Conservation (phyloP, 1,284 basidiomycete species). For the Apiotrichum porosum region DNA sequence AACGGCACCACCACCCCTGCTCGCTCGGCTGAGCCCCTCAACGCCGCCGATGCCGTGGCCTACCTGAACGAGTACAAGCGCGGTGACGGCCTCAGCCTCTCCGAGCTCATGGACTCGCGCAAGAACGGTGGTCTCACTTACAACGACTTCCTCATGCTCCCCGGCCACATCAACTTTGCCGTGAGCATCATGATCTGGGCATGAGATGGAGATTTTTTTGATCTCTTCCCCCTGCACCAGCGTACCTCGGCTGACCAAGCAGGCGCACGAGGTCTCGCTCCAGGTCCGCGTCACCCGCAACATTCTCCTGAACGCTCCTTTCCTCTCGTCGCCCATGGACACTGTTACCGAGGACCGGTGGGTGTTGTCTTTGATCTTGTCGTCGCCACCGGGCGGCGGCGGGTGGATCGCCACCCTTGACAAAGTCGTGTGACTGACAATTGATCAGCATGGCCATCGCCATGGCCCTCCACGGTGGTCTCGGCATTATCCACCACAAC, state of each 20-base stretch:
- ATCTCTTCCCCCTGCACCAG: neutral
- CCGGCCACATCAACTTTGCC: slow-evolving; percentile 95
- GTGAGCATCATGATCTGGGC: slow-evolving; percentile 51
- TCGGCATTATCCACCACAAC: slow-evolving; percentile 99
- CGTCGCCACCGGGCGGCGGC: neutral
- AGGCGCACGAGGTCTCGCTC: slow-evolving; percentile 62
- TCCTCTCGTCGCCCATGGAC: slow-evolving; percentile 99
- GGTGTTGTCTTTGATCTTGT: slow-evolving; percentile 9
- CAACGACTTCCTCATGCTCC: slow-evolving; percentile 87
- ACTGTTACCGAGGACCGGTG: slow-evolving; percentile 89
- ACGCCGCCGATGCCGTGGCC: slow-evolving; percentile 56
- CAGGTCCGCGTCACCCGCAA: slow-evolving; percentile 86
- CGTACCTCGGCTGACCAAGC: slow-evolving; percentile 12
- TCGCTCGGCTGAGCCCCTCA: slow-evolving; percentile 22
- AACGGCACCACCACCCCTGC: slow-evolving; percentile 17
- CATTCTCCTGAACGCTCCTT: slow-evolving; percentile 89
- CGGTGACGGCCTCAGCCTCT: slow-evolving; percentile 79
- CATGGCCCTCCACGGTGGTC: slow-evolving; percentile 89
- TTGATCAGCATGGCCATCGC: slow-evolving; percentile 78
- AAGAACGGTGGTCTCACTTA: slow-evolving; percentile 93
- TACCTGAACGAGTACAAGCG: slow-evolving; percentile 68
- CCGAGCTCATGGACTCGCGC: slow-evolving; percentile 84
- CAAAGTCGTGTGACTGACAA: slow-evolving; percentile 3
- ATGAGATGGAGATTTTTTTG: too few relatives aligned
- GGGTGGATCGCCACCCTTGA: neutral